These are phyloP conservation scores for Elaeis oleifera DNA, from an alignment of 202 grass and related monocot genomes.

Conservation along the genomic window DNA sequence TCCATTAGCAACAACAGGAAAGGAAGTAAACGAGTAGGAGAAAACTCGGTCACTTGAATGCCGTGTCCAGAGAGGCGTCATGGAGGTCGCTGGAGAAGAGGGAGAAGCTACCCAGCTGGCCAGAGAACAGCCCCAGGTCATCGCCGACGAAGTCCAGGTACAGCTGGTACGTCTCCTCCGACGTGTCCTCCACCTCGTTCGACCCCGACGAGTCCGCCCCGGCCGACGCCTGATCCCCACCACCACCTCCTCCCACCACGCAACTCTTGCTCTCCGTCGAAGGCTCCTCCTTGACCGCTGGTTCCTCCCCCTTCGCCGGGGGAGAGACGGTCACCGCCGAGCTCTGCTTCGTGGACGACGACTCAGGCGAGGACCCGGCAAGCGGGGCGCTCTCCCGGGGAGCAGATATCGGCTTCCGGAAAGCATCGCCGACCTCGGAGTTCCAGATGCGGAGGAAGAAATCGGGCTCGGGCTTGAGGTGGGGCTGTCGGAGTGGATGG, in stretches of 20 bases:
- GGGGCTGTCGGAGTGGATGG: not conserved
- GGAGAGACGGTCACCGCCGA: too few species aligned
- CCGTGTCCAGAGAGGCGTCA: conserved; percentile 54
- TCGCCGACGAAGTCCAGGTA: conserved; percentile 76
- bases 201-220: conserved; percentile 52
- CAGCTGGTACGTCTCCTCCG: conserved; percentile 51
- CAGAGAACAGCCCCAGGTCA: conserved; percentile 49
- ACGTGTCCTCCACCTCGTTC: conserved; percentile 38
- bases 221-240: not conserved
- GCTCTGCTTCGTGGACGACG: too few species aligned
- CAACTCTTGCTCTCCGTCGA: not conserved
- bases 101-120: conserved; percentile 37
- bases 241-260: conserved; percentile 2
- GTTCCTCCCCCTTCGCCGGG: not conserved
- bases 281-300: conserved; percentile 5
- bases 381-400: not conserved
- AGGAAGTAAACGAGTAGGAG: too few species aligned
- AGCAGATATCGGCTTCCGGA: conserved; percentile 28
- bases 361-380: too few species aligned
- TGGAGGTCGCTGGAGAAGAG: conserved; percentile 37
- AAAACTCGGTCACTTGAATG: conserved; percentile 41
- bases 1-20: too few species aligned
- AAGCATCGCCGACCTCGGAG: conserved; percentile 76
- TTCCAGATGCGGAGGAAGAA: conserved; percentile 92
- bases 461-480: conserved; percentile 30